Evolutionary conservation across 352 stramenopile genomes (phyloP).

Genomic region (Pythium sukuiense): DNA sequence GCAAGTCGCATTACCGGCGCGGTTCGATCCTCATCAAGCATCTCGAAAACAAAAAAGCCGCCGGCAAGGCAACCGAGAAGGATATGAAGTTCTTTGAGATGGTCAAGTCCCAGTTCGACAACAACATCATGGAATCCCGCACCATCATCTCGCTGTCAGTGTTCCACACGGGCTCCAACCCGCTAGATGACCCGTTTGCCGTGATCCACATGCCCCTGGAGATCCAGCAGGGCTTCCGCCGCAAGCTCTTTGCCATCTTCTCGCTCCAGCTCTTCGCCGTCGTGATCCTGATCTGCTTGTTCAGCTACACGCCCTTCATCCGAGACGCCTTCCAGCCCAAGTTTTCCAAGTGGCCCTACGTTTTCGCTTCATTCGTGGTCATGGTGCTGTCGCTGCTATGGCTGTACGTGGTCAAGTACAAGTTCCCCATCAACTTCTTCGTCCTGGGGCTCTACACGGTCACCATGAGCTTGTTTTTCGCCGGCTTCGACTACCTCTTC

Average conservation of each 20-base stretch:
- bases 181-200: slow-evolving; percentile 67
- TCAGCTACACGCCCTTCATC: slow-evolving; percentile 37
- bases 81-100: slow-evolving; percentile 84
- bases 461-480: slow-evolving; percentile 63
- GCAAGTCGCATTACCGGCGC: slow-evolving; percentile 60
- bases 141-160: slow-evolving; percentile 79
- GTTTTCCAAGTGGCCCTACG: slow-evolving; percentile 54
- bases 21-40: slow-evolving; percentile 75
- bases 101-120: slow-evolving; percentile 69
- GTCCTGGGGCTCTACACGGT: slow-evolving; percentile 59
- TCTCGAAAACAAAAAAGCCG: slow-evolving; percentile 63
- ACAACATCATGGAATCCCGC: slow-evolving; percentile 68
- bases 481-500: slow-evolving; percentile 53
- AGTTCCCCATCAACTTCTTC: slow-evolving; percentile 70
- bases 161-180: slow-evolving; percentile 73
- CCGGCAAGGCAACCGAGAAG: slow-evolving; percentile 56
- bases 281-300: slow-evolving; percentile 41
- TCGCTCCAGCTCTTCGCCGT: slow-evolving; percentile 63
- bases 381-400: slow-evolving; percentile 58
- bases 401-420: slow-evolving; percentile 78
- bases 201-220: slow-evolving; percentile 69
- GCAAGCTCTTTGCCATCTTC: slow-evolving; percentile 75
- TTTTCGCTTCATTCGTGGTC: slow-evolving; percentile 48
- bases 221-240: slow-evolving; percentile 69
- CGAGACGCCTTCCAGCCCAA: slow-evolving; percentile 26